Conservation (phyloP, 2,329 filamentous ascomycete species). For the Pseudopyricularia javanii region DNA sequence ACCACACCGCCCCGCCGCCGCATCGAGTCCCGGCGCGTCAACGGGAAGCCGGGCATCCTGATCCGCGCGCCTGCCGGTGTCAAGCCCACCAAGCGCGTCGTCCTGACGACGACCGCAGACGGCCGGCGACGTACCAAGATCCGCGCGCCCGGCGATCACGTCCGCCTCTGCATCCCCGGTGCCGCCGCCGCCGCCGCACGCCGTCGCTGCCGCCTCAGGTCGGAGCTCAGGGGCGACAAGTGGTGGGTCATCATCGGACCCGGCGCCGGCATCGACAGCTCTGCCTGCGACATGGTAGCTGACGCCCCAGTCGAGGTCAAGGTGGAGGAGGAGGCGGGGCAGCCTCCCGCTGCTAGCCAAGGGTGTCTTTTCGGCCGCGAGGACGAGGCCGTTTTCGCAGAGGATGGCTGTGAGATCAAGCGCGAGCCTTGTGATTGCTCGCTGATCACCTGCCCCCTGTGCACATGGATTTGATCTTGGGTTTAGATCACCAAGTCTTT, state of each 20-base stretch:
- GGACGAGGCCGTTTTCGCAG: not conserved
- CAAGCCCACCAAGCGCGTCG: not conserved
- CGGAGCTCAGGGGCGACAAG: not conserved
- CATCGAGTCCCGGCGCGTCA: not conserved
- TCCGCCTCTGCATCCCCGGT: not conserved
- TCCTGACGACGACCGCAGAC: not conserved
- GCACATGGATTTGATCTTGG: no score
- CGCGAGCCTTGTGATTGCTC: not conserved
- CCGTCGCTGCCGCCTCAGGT: not conserved
- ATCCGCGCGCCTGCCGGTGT: not conserved
- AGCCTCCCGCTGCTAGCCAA: no score
- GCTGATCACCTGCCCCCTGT: no score
- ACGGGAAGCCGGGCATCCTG: not conserved
- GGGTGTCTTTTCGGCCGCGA: no score
- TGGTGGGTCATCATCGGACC: not conserved
- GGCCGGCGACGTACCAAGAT: not conserved
- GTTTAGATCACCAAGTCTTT: no score
- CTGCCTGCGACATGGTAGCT: not conserved
- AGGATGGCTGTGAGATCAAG: not conserved
- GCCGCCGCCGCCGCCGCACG: not conserved
- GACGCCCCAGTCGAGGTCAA: not conserved
- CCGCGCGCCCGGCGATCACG: not conserved
- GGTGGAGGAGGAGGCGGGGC: not conserved
- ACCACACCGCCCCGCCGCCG: not conserved
- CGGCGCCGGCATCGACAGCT: not conserved